A percentile compares a stretch with the other conserved stretches of the same genome.
These are phyloP conservation scores for Citrus reticulata DNA, from an alignment of 345 rosid species.

Conservation along the genomic window DNA sequence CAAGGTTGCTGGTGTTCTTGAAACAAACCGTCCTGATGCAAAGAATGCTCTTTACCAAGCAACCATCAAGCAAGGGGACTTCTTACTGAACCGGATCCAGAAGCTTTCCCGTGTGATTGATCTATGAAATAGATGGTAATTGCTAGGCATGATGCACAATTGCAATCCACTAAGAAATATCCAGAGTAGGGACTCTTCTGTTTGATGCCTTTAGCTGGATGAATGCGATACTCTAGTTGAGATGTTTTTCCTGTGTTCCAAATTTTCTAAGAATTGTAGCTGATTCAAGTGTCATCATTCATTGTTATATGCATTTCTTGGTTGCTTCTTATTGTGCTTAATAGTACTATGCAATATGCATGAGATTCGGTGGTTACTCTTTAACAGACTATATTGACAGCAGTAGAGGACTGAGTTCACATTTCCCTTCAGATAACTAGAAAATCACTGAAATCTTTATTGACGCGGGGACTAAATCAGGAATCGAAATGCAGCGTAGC, in stretches of 20 bases:
- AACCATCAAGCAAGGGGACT: conserved; percentile 99
- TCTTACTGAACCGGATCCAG: conserved; percentile 92
- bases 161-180: conserved; percentile 1
- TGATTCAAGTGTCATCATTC: not conserved
- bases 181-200: not conserved
- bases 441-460: not conserved
- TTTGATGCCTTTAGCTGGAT: conserved; percentile 11
- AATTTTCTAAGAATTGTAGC: conserved; percentile 9
- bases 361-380: not conserved
- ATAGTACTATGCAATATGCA: not conserved
- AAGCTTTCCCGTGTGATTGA: conserved; percentile 97
- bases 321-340: not conserved
- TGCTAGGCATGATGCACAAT: not conserved
- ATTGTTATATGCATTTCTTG: not conserved
- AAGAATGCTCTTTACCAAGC: conserved; percentile 99
- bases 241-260: not conserved
- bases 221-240: conserved; percentile 9
- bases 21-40: conserved; percentile 95
- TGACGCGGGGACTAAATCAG: too few species aligned
- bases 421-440: not conserved
- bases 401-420: not conserved
- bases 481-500: too few species aligned
- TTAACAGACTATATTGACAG: not conserved
- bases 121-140: conserved; percentile 39
- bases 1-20: conserved; percentile 97